Conservation (phyloP, 331 rosid genomes). For the Malus hybrid region DNA sequence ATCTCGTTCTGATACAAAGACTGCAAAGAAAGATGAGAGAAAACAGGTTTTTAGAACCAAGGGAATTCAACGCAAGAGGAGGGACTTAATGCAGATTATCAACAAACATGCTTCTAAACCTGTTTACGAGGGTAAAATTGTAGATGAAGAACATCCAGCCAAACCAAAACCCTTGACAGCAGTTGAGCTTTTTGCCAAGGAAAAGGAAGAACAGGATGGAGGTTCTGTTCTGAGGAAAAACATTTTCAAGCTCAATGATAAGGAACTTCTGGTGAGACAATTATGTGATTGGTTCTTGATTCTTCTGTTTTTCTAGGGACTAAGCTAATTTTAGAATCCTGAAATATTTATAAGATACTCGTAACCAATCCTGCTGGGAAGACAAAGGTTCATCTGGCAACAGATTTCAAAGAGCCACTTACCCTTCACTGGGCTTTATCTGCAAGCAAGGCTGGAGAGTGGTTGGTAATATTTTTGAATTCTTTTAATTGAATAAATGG, state of each 20-base stretch:
- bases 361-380: slow-evolving; percentile 61
- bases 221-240: slow-evolving; percentile 44
- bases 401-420: slow-evolving; percentile 55
- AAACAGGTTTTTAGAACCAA: slow-evolving; percentile 38
- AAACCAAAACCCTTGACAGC: slow-evolving; percentile 50
- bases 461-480: slow-evolving; percentile 58
- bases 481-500: slow-evolving; percentile 15
- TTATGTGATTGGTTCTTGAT: slow-evolving; percentile 13
- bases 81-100: slow-evolving; percentile 68
- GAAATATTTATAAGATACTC: slow-evolving; percentile 46
- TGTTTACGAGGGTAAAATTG: slow-evolving; percentile 32
- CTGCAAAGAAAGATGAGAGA: slow-evolving; percentile 51
- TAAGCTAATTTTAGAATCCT: slow-evolving; percentile 19
- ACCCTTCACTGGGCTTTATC: slow-evolving; percentile 95
- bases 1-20: slow-evolving; percentile 46
- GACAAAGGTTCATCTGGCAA: slow-evolving; percentile 72
- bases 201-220: slow-evolving; percentile 61
- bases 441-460: slow-evolving; percentile 61
- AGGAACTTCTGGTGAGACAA: slow-evolving; percentile 68
- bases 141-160: slow-evolving; percentile 25
- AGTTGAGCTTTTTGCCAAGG: slow-evolving; percentile 48
- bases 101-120: slow-evolving; percentile 39
- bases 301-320: background rate
- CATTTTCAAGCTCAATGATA: slow-evolving; percentile 42
- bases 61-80: slow-evolving; percentile 63